Conservation (phyloP, 2,329 filamentous ascomycete genomes). For the Pestalotiopsis sp. region DNA sequence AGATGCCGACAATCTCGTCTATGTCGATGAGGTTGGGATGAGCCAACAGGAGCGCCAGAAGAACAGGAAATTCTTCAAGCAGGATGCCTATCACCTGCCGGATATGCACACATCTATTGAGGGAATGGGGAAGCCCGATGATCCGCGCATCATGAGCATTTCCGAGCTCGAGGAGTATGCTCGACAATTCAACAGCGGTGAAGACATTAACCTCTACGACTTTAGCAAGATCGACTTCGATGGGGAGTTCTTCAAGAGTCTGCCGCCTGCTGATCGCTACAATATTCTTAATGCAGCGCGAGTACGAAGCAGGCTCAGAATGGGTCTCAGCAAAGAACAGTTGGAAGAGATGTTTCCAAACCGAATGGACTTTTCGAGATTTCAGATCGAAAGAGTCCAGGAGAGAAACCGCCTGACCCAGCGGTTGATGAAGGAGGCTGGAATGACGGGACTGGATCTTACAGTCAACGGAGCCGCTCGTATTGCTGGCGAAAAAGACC, state of each 20-base stretch:
- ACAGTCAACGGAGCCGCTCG: conserved; percentile 67
- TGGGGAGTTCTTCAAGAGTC: conserved; percentile 88
- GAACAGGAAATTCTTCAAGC: conserved; percentile 81
- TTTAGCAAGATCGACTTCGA: conserved; percentile 99
- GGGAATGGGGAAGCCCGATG: conserved; percentile 86
- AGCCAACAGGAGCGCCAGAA: conserved; percentile 72
- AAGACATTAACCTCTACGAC: conserved; percentile 90
- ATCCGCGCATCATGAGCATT: conserved; percentile 94
- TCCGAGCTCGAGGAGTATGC: conserved; percentile 95
- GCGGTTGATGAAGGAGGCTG: conserved; percentile 89
- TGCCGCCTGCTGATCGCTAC: conserved; percentile 89
- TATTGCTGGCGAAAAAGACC: conserved; percentile 81
- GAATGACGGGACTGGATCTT: conserved; percentile 78
- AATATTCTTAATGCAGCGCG: conserved; percentile 96
- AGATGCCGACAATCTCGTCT: conserved; percentile 71
- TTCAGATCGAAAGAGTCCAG: conserved; percentile 91
- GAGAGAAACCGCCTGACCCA: conserved; percentile 96
- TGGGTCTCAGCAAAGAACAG: conserved; percentile 97
- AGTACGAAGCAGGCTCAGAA: conserved; percentile 82
- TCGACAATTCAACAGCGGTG: conserved; percentile 84
- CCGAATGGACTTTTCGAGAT: conserved; percentile 93
- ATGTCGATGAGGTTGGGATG: conserved; percentile 89
- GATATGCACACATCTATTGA: conserved; percentile 79
- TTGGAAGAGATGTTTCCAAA: conserved; percentile 96
- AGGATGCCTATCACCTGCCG: conserved; percentile 93